Evolutionary conservation across 805 yeast genomes (phyloP), one percentile per base, ranked within the genome.

Genomic region (Lipomyces oligophaga): DNA sequence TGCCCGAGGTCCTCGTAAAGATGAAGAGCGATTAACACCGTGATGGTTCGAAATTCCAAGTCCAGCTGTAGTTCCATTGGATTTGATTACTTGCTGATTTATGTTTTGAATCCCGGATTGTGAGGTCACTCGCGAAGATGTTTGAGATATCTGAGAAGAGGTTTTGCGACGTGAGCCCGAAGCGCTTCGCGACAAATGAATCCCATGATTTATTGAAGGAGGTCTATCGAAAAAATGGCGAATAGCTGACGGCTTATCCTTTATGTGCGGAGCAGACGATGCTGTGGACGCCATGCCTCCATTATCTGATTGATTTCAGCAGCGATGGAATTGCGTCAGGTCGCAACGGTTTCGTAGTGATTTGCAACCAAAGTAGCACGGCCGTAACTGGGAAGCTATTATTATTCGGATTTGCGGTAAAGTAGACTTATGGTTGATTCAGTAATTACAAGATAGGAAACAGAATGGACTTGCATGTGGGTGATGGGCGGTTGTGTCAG

Each of bases 1-100:
- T 5, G 54, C 83, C 80, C 32, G 52, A 5, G 49, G 49, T 4
- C 56, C 54, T 19, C 56, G 49, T 54, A 52, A 44, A 5, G 54
- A 44, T 6, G 54, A 49, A 3, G 55, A 51, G 13, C 55, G 35
- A 30, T 51, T 43, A 31, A 51, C 19, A 5, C 55, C 52, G 8
- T 28, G 28, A 15, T n/a, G 25, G 18, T 21, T 22, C n/a, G n/a
- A n/a, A n/a, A n/a, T n/a, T 8, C 24, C 31, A 16, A 15, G 30
- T 32, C 30, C 19, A 32, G 26, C 22, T 8, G 33, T 13, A 15
- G 15, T 15, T 4, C 28, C 6, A 7, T 13, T 20, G 13, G 35
- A 2, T 28, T 30, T 33, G 26, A 16, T 4, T 7, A 16, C n/a
- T 31, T 5, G 11, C 39, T 18, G 22, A 13, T 15, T 27, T 30